Conservation (phyloP, 164 flowering plant species). For the Amborella trichopoda region DNA sequence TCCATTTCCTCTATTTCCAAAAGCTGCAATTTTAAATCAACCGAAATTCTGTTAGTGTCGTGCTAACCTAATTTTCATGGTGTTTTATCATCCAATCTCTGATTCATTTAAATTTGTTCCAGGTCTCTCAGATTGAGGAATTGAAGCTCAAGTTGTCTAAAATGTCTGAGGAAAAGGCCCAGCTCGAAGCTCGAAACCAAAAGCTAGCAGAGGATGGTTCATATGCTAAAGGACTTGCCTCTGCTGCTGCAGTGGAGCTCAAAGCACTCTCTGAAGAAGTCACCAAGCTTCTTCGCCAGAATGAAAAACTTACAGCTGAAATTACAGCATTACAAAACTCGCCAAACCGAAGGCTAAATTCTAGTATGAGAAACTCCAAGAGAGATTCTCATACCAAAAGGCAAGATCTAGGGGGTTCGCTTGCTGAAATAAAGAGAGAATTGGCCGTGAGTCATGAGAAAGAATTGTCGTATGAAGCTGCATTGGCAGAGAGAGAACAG, state of each 20-base stretch:
- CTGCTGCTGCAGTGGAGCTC: slow-evolving; percentile 97
- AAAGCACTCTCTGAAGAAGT: slow-evolving; percentile 97
- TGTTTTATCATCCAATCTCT: slow-evolving; percentile 1
- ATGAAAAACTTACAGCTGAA: slow-evolving; percentile 67
- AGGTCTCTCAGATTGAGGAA: slow-evolving; percentile 58
- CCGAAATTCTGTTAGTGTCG: too few relatives aligned
- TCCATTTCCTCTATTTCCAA: too few relatives aligned
- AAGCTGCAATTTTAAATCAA: too few relatives aligned
- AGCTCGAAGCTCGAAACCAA: slow-evolving; percentile 65
- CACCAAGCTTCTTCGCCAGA: slow-evolving; percentile 86
- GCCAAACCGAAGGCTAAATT: slow-evolving; percentile 37
- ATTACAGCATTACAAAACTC: slow-evolving; percentile 46
- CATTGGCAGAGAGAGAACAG: slow-evolving; percentile 58
- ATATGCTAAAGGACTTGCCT: slow-evolving; percentile 96
- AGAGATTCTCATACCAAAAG: slow-evolving; percentile 38
- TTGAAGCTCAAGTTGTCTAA: slow-evolving; percentile 43
- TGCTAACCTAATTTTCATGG: neutral
- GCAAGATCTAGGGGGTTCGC: slow-evolving; percentile 38
- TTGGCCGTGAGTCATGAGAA: slow-evolving; percentile 60
- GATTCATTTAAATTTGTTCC: neutral
- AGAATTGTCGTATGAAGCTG: slow-evolving; percentile 69
- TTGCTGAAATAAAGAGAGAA: slow-evolving; percentile 58
- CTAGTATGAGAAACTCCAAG: slow-evolving; percentile 36
- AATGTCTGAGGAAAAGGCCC: slow-evolving; percentile 52
- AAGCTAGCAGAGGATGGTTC: slow-evolving; percentile 91